These are phyloP conservation scores for Fonsecaea pedrosoi DNA, from an alignment of 2,329 filamentous ascomycete genomes.

Conservation along the genomic window DNA sequence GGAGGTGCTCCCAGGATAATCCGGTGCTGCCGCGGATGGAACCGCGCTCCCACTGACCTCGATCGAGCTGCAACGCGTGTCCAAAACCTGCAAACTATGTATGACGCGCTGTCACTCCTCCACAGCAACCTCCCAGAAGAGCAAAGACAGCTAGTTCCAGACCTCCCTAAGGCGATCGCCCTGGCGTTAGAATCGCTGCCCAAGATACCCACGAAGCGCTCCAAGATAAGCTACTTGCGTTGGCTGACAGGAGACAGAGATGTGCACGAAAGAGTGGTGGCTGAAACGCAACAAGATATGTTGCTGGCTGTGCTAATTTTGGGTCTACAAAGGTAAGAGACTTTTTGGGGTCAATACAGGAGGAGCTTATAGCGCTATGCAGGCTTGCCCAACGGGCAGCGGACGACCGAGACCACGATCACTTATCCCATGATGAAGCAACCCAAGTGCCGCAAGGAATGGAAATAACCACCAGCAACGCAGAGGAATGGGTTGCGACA, in stretches of 20 bases:
- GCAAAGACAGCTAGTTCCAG: not conserved
- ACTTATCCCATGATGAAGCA: not conserved
- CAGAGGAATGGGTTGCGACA: not conserved
- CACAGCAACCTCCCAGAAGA: not conserved
- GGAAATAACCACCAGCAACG: not conserved
- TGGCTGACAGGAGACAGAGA: slow-evolving; percentile 10
- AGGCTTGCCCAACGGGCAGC: not conserved
- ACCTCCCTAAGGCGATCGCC: not conserved
- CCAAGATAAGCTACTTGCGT: slow-evolving; percentile 9
- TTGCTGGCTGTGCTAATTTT: not conserved
- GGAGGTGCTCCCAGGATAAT: not conserved
- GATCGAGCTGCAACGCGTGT: not conserved
- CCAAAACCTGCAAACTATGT: not conserved
- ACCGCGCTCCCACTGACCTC: not conserved
- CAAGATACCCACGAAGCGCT: slow-evolving; percentile 7
- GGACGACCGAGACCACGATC: not conserved
- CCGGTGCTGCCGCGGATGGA: not conserved
- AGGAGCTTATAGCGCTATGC: not conserved
- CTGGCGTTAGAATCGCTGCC: not conserved
- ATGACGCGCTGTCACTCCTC: not conserved
- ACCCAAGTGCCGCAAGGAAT: not conserved
- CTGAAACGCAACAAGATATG: slow-evolving; percentile 6
- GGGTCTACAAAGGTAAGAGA: not conserved
- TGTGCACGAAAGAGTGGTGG: not conserved
- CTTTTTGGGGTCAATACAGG: not conserved